Conservation (phyloP, 164 flowering plant genomes). For the Dillenia suffruticosa region DNA sequence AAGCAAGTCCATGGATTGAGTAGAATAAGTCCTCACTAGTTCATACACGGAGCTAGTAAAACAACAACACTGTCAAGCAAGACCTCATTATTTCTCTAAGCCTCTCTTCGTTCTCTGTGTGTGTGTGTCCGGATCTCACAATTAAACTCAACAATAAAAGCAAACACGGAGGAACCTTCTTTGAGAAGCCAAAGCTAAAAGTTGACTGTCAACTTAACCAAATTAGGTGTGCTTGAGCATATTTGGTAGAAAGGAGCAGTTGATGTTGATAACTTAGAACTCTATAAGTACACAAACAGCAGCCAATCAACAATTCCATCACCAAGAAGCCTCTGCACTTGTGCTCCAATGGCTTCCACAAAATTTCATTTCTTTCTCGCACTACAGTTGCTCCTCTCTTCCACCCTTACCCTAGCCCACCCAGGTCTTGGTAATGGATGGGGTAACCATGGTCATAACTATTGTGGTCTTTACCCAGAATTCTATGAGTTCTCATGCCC, state of each 20-base stretch:
- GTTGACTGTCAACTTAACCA: neutral
- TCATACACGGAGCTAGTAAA: too few relatives aligned
- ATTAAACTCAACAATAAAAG: too few relatives aligned
- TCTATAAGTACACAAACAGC: constrained; percentile 14
- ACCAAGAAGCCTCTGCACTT: neutral
- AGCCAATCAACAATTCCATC: constrained; percentile 2
- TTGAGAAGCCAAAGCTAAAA: too few relatives aligned
- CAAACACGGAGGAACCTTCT: too few relatives aligned
- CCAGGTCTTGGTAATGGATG: constrained; percentile 41
- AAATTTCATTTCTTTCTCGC: constrained; percentile 15
- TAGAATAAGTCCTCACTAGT: too few relatives aligned
- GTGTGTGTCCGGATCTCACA: too few relatives aligned
- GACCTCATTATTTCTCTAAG: too few relatives aligned
- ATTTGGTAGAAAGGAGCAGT: constrained; percentile 37
- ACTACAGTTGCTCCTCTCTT: constrained; percentile 23
- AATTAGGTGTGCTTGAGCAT: constrained; percentile 19
- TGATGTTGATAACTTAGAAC: constrained; percentile 13
- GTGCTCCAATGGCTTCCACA: constrained; percentile 21
- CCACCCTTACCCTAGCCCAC: constrained; percentile 40
- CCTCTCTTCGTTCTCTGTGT: too few relatives aligned
- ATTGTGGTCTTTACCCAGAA: constrained; percentile 41
- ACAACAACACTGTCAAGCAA: too few relatives aligned
- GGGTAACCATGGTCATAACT: constrained; percentile 24
- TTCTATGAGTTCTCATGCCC: constrained; percentile 76
- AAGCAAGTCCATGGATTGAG: too few relatives aligned